Conservation (phyloP, 345 rosid genomes). For the Geranium brycei region DNA sequence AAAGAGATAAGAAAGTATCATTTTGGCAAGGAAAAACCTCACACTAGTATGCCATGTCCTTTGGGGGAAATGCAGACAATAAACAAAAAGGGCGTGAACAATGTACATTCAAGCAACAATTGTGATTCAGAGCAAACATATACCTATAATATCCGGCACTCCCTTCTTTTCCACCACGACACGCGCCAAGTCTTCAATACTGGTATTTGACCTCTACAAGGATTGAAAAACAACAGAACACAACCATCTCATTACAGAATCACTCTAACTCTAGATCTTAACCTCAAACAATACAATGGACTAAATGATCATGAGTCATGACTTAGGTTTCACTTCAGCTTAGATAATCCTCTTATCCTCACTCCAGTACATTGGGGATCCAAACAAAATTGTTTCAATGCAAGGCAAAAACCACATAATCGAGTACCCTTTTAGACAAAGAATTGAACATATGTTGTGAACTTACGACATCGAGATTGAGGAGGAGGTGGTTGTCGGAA, state of each 20-base stretch:
- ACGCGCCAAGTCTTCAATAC: conserved; percentile 66
- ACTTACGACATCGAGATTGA: conserved; percentile 63
- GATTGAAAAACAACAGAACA: not conserved
- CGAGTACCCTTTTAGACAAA: too few relatives aligned
- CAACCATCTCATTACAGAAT: not conserved
- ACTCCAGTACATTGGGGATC: too few relatives aligned
- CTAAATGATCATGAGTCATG: too few relatives aligned
- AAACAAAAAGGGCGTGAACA: too few relatives aligned
- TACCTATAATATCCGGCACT: conserved; percentile 82
- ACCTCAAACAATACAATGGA: not conserved
- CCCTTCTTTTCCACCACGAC: conserved; percentile 67
- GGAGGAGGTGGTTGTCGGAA: conserved; percentile 52
- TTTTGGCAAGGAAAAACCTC: not conserved
- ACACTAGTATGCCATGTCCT: not conserved
- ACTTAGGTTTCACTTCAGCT: not conserved
- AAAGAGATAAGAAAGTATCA: not conserved
- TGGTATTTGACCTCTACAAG: conserved; percentile 52
- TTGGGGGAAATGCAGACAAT: too few relatives aligned
- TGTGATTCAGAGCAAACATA: not conserved
- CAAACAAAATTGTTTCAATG: too few relatives aligned
- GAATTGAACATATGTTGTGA: not conserved
- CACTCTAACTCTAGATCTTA: not conserved
- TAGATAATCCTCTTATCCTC: too few relatives aligned
- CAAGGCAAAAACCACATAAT: too few relatives aligned
- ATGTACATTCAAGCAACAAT: not conserved